Conservation (phyloP, 495 filamentous ascomycete species). For the Xylaria castorea region DNA sequence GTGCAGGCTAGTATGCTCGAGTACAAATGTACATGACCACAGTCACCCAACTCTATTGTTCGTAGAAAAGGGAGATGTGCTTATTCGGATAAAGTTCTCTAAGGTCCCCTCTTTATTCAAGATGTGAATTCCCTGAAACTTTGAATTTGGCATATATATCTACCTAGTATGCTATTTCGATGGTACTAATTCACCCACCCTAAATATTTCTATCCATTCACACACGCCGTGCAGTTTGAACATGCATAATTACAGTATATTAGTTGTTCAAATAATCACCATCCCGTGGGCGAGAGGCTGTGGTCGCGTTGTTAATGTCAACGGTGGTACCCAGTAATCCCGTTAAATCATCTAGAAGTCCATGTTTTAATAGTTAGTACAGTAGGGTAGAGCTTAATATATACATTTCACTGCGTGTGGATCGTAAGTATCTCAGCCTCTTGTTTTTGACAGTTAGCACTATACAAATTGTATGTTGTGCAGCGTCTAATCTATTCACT, state of each 20-base stretch:
- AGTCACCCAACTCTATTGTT: too few species aligned
- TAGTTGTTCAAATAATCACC: neutral
- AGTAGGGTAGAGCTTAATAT: too few species aligned
- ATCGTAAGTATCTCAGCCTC: too few species aligned
- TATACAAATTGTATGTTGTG: neutral
- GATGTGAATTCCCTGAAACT: neutral
- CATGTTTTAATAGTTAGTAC: too few species aligned
- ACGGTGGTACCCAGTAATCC: too few species aligned
- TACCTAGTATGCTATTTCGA: neutral
- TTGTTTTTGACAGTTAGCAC: too few species aligned
- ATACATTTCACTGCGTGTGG: too few species aligned
- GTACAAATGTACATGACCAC: neutral
- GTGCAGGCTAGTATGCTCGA: neutral
- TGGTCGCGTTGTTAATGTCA: too few species aligned
- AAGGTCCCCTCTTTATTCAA: neutral
- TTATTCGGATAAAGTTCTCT: neutral
- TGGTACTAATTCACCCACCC: neutral
- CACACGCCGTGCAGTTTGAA: neutral
- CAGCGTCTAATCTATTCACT: neutral
- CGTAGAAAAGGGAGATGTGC: neutral
- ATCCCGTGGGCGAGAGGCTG: neutral
- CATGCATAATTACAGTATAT: neutral
- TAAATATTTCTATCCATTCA: neutral
- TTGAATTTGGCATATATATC: neutral
- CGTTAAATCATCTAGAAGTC: too few species aligned